Evolutionary conservation across 148 eudicot genomes (phyloP).

Genomic region (Suaeda aralocaspica): DNA sequence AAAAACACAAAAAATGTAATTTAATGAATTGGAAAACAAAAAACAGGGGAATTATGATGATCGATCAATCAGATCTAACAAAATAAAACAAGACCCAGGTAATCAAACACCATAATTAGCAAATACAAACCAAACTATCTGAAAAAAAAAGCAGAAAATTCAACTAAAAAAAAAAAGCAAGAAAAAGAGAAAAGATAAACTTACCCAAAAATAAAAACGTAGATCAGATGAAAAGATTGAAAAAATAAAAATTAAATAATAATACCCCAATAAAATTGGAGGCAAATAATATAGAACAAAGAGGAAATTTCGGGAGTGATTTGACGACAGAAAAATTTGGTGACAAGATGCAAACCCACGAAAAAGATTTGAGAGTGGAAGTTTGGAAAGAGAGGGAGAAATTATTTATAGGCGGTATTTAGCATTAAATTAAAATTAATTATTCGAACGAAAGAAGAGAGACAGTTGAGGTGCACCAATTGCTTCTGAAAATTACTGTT

Average conservation of each 20-base stretch:
- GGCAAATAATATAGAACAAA: constrained; percentile 2
- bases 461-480: constrained; percentile 18
- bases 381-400: background rate
- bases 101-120: background rate
- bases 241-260: background rate
- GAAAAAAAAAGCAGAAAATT: background rate
- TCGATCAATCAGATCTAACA: constrained; percentile 25
- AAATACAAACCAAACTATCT: background rate
- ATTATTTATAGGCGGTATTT: constrained; percentile 3
- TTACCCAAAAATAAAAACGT: constrained; percentile 8
- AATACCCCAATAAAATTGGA: constrained; percentile 5
- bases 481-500: background rate
- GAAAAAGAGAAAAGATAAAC: background rate
- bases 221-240: constrained; percentile 1
- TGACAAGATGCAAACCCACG: constrained; percentile 14
- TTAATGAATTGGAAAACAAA: background rate
- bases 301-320: constrained; percentile 20
- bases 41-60: background rate
- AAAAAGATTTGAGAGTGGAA: constrained; percentile 13
- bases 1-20: background rate
- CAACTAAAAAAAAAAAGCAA: background rate
- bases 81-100: constrained; percentile 23
- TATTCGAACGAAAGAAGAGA: background rate
- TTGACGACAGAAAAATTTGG: constrained; percentile 16
- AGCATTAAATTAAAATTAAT: too few species aligned